A percentile compares a stretch with the other conserved stretches of the same genome.
phyloP scores from a whole-genome alignment of 164 flowering plant species.

The Vitis riparia region DNA sequence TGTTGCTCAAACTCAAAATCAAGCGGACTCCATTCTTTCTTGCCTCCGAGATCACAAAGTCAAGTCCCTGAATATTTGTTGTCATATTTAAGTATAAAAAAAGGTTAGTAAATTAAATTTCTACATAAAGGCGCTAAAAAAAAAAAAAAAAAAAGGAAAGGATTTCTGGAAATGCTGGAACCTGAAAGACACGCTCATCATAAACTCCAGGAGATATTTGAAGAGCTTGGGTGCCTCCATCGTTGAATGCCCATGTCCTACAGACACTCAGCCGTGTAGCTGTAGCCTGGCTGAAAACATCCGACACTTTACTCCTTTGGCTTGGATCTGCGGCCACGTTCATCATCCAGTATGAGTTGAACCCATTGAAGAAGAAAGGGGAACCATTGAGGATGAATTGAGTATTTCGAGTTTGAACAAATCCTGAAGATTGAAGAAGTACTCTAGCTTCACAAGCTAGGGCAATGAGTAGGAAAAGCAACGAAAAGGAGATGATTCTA shows the following conservation, averaged over 20 bases:
- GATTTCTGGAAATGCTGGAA: not conserved
- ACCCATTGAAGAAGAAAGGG: slow-evolving; percentile 43
- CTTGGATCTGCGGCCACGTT: slow-evolving; percentile 30
- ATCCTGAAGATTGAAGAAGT: not conserved
- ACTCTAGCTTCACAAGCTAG: slow-evolving; percentile 15
- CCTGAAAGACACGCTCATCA: slow-evolving; percentile 42
- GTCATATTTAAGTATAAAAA: too few species aligned
- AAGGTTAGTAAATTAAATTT: too few species aligned
- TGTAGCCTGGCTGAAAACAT: slow-evolving; percentile 32
- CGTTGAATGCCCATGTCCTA: slow-evolving; percentile 57
- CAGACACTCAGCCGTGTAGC: slow-evolving; percentile 36
- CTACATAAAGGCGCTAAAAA: too few species aligned
- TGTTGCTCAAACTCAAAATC: slow-evolving; percentile 42
- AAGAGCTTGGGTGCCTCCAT: slow-evolving; percentile 42
- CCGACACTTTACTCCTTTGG: slow-evolving; percentile 28
- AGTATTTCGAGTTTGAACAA: slow-evolving; percentile 21
- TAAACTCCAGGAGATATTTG: slow-evolving; percentile 50
- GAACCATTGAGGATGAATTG: slow-evolving; percentile 27
- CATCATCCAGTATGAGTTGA: slow-evolving; percentile 64
- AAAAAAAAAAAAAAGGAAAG: too few species aligned
- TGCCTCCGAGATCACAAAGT: slow-evolving; percentile 55
- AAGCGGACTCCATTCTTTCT: slow-evolving; percentile 25
- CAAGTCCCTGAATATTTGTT: slow-evolving; percentile 35
- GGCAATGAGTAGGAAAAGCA: slow-evolving; percentile 29
- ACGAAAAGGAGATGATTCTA: too few species aligned